These are phyloP conservation scores for Boehmeria nivea DNA, from an alignment of 306 rosid genomes.

Conservation along the genomic window DNA sequence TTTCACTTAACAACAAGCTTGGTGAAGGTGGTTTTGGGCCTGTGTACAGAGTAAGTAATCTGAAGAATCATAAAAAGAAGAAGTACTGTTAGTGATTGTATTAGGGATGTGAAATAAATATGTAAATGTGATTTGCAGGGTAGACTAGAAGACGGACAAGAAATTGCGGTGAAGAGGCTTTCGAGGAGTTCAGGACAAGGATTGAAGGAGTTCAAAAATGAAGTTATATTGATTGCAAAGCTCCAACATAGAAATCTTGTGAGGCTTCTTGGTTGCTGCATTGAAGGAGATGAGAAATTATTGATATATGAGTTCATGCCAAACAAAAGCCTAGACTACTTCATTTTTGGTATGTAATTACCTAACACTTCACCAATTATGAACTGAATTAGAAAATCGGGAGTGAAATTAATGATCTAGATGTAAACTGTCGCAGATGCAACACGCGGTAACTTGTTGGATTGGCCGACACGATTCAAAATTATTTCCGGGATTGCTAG, in stretches of 20 bases:
- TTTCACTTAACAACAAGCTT: constrained; percentile 23
- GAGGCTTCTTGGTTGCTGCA: constrained; percentile 57
- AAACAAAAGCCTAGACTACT: constrained; percentile 51
- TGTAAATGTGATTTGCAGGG: constrained; percentile 30
- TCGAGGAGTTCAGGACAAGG: constrained; percentile 54
- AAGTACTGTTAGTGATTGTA: too few species aligned
- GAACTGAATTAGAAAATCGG: too few species aligned
- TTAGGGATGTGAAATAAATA: too few species aligned
- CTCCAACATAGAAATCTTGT: constrained; percentile 71
- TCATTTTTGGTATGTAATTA: constrained; percentile 41
- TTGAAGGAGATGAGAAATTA: constrained; percentile 43
- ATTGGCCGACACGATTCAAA: constrained; percentile 48
- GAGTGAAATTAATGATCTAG: too few species aligned
- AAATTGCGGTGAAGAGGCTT: constrained; percentile 60
- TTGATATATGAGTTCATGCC: constrained; percentile 60
- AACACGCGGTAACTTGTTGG: constrained; percentile 15
- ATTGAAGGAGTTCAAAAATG: constrained; percentile 49
- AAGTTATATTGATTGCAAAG: constrained; percentile 47
- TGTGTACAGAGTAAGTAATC: constrained; percentile 22
- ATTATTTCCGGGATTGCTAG: constrained; percentile 46
- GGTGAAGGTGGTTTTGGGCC: constrained; percentile 40
- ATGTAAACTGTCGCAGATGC: constrained; percentile 4
- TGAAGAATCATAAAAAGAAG: too few species aligned
- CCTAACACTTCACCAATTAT: too few species aligned
- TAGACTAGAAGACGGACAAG: constrained; percentile 39